Base-by-base conservation (phyloP, 2,329 filamentous ascomycete genomes). In the Xylariaceae sp. region DNA sequence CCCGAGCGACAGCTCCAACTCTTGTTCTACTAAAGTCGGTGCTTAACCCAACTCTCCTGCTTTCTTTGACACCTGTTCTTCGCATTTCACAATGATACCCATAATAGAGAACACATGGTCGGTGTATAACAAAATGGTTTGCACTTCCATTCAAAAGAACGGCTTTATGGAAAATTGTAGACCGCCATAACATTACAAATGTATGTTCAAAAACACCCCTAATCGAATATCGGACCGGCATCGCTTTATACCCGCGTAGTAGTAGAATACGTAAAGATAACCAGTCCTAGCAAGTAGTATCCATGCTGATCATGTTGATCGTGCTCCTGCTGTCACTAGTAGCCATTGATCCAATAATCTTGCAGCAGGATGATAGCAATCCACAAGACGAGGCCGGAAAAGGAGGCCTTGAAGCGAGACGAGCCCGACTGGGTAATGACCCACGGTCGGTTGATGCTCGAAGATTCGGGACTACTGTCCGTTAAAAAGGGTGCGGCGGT, bases 1-100 rank as follows among this genome's bases (percentile, higher is more conserved):
- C 77, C 81, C 59, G 81, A 84, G 66, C 81, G 79, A 67, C 75
- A 82, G 66, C 67, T 89, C 67, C 81, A 81, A 52, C 70, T 90
- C 68, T 71, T 90, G 18, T 90, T 90, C 73, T 90, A 84, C 69
- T 89, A 69, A 77, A 65, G 55, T 10, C 3, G 30, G 44, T 4
- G 6, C 15, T 13, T 49, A 15, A 30, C 50, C 23, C 23, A 34
- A n/a, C 44, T 39, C 17, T 1, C 45, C 23, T 53, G 3, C 37
- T 51, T 54, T 51, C 50, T 34, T 50, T 41, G 37, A 49, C 53
- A 51, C 48, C 5, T 23, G 15, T 53, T 56, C 49, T 4, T 59
- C 53, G 18, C 53, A 55, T 52, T 54, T 1, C 77, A 49, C 48
- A 30, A 62, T 61, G 64, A 66, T 66, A 66, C 64, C 63, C 64